Evolutionary conservation across 139 green algal species (phyloP).

Genomic region (Chlorella sorokiniana): DNA sequence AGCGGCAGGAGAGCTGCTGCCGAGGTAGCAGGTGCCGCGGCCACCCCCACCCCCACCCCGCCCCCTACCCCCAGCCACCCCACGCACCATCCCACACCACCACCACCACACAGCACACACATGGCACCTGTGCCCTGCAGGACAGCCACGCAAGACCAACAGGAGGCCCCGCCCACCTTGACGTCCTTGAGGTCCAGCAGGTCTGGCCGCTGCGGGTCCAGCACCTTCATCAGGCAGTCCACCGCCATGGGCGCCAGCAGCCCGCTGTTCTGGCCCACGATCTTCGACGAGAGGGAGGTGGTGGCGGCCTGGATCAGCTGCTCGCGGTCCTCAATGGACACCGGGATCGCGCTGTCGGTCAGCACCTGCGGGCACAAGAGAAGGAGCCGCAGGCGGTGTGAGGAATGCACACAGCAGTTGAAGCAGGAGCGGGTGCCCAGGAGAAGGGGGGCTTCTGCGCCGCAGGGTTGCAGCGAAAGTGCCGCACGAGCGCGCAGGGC

Average conservation of each 20-base stretch:
- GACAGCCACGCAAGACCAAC: no score
- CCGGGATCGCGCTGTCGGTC: slow-evolving; percentile 74
- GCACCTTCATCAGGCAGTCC: slow-evolving; percentile 88
- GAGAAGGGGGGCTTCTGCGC: not conserved
- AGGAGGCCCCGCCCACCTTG: no score
- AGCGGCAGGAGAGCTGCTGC: no score
- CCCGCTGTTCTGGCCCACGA: slow-evolving; percentile 94
- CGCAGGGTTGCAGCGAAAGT: not conserved
- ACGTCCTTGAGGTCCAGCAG: slow-evolving; percentile 96
- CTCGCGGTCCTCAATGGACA: slow-evolving; percentile 91
- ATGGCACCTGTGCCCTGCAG: no score
- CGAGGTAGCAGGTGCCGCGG: no score
- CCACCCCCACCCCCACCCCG: no score
- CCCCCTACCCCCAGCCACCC: no score
- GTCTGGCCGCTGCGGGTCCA: slow-evolving; percentile 78
- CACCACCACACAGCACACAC: no score
- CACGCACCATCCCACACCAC: no score
- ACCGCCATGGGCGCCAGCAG: slow-evolving; percentile 98
- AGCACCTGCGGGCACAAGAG: slow-evolving; percentile 11
- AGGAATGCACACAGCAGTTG: no score
- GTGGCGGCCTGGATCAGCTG: slow-evolving; percentile 91
- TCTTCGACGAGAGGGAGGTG: slow-evolving; percentile 93
- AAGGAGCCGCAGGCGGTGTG: not conserved
- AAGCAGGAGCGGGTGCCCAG: no score
- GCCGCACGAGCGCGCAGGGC: no score